Evolutionary conservation across 495 filamentous ascomycete species (phyloP).

Genomic region (Podospora pseudopauciseta): DNA sequence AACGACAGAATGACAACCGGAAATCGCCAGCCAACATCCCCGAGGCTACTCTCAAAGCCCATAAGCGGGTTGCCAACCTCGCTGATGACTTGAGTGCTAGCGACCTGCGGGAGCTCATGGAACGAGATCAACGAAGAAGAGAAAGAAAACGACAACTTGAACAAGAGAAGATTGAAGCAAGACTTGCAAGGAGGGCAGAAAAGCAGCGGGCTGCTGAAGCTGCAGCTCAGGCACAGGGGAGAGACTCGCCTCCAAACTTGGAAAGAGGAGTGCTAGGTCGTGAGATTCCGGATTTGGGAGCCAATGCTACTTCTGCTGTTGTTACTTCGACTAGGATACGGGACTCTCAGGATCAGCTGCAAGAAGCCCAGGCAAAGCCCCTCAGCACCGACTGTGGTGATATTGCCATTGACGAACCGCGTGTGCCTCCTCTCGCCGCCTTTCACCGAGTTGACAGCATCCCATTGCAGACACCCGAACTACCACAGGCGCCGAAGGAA

Average conservation of each 20-base stretch:
- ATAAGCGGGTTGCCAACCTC: slow-evolving; percentile 70
- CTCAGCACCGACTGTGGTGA: not conserved
- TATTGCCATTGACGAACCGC: slow-evolving; percentile 14
- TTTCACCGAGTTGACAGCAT: slow-evolving; percentile 42
- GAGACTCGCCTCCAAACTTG: slow-evolving; percentile 49
- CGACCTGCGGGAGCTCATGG: slow-evolving; percentile 76
- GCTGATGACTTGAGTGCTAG: slow-evolving; percentile 78
- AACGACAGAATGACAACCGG: slow-evolving; percentile 19
- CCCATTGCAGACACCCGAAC: slow-evolving; percentile 13
- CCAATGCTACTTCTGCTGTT: slow-evolving; percentile 42
- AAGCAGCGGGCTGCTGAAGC: slow-evolving; percentile 54
- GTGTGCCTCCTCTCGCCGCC: slow-evolving; percentile 21
- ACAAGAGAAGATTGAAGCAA: slow-evolving; percentile 64
- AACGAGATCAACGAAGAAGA: slow-evolving; percentile 72
- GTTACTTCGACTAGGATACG: slow-evolving; percentile 46
- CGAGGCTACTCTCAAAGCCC: slow-evolving; percentile 63
- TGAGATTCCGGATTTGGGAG: slow-evolving; percentile 44
- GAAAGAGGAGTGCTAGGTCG: slow-evolving; percentile 54
- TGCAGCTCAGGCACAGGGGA: slow-evolving; percentile 39
- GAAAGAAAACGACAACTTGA: slow-evolving; percentile 71
- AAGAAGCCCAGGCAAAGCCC: slow-evolving; percentile 12
- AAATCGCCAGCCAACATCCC: slow-evolving; percentile 50
- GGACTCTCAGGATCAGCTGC: slow-evolving; percentile 27
- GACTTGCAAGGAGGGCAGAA: slow-evolving; percentile 64
- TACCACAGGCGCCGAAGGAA: slow-evolving; percentile 12